Conservation (phyloP, 2,329 filamentous ascomycete genomes). For the Paecilomyces sp. region DNA sequence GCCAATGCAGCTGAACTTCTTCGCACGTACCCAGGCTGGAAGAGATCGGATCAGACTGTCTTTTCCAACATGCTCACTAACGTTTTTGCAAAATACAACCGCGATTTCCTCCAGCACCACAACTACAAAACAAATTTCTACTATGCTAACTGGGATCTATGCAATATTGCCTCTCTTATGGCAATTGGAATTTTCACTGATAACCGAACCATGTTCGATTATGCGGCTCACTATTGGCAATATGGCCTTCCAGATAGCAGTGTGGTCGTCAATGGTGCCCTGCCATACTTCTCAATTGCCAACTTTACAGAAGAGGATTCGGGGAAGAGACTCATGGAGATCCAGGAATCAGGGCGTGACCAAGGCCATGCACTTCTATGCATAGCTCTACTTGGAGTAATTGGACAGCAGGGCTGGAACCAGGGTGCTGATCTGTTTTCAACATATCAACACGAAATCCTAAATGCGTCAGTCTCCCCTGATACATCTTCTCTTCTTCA, state of each 20-base stretch:
- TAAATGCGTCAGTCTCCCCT: conserved; percentile 23
- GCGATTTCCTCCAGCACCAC: conserved; percentile 30
- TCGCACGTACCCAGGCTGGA: conserved; percentile 21
- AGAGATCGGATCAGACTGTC: conserved; percentile 13
- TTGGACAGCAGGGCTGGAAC: conserved; percentile 38
- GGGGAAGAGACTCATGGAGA: conserved; percentile 27
- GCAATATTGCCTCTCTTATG: conserved; percentile 35
- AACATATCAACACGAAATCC: conserved; percentile 23
- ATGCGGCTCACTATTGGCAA: conserved; percentile 36
- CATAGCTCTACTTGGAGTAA: conserved; percentile 31
- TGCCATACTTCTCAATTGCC: no score
- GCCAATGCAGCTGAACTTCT: conserved; percentile 8
- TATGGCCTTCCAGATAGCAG: conserved; percentile 30
- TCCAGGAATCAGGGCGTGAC: conserved; percentile 39
- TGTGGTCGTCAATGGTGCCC: no score
- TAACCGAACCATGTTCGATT: conserved; percentile 34
- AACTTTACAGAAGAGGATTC: conserved; percentile 1
- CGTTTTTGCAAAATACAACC: conserved; percentile 35
- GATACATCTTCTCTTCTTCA: no score
- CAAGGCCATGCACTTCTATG: conserved; percentile 40
- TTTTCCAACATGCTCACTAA: conserved; percentile 24
- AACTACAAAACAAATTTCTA: conserved; percentile 31
- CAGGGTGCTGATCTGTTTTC: conserved; percentile 38
- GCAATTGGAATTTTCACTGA: conserved; percentile 39
- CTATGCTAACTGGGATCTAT: conserved; percentile 41